These are phyloP conservation scores for Cucurbitaria berberidis DNA, from an alignment of 2,329 filamentous ascomycete species.

Conservation along the genomic window DNA sequence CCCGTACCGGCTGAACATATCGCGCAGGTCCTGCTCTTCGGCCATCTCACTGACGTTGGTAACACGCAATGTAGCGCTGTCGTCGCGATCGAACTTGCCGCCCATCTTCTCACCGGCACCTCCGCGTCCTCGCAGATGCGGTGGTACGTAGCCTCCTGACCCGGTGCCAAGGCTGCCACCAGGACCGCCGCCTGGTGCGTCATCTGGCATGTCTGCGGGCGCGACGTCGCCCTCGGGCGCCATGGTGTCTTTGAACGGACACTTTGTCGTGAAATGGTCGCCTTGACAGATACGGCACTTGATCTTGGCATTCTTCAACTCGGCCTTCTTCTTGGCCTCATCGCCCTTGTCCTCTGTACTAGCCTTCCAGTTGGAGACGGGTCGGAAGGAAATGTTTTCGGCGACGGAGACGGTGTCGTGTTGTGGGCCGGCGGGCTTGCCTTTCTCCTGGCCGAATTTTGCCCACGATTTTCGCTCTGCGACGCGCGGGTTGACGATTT, in stretches of 20 bases:
- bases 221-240: slow-evolving; percentile 70
- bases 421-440: slow-evolving; percentile 81
- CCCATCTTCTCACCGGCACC: slow-evolving; percentile 82
- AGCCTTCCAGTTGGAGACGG: slow-evolving; percentile 91
- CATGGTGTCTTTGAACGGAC: slow-evolving; percentile 99
- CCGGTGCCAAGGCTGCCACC: slow-evolving; percentile 66
- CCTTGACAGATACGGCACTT: slow-evolving; percentile 99
- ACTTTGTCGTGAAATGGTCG: slow-evolving; percentile 98
- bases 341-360: slow-evolving; percentile 78
- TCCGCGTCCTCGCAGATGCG: slow-evolving; percentile 83
- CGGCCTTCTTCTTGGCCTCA: slow-evolving; percentile 71
- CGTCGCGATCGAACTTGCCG: slow-evolving; percentile 95
- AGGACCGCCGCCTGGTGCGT: slow-evolving; percentile 49
- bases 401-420: slow-evolving; percentile 90
- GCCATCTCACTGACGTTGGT: slow-evolving; percentile 99
- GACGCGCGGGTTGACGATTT: slow-evolving; percentile 94
- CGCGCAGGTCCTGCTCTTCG: slow-evolving; percentile 91
- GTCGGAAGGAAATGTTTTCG: slow-evolving; percentile 98
- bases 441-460: slow-evolving; percentile 92
- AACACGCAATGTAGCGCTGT: slow-evolving; percentile 92
- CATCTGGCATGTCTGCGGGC: slow-evolving; percentile 56
- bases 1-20: slow-evolving; percentile 97
- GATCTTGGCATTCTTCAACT: slow-evolving; percentile 98
- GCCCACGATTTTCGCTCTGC: slow-evolving; percentile 91
- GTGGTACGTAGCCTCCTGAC: slow-evolving; percentile 90